These are phyloP conservation scores for Casuarina equisetifolia DNA, from an alignment of 306 rosid genomes.

Conservation along the genomic window DNA sequence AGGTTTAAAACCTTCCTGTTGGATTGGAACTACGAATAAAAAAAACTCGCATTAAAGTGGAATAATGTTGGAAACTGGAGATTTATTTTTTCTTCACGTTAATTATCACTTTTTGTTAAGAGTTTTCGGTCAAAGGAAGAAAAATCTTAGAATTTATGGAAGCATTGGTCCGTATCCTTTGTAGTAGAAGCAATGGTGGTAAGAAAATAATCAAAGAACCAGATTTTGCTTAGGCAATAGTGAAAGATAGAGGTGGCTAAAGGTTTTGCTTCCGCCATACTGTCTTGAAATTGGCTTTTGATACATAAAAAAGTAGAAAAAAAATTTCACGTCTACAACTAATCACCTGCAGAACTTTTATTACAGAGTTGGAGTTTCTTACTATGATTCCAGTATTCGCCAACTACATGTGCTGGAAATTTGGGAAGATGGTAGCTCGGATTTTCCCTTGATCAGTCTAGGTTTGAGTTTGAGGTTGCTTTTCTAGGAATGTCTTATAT, in stretches of 20 bases:
- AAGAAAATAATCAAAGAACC: background rate
- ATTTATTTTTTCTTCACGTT: background rate
- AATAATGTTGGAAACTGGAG: background rate
- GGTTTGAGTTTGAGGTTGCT: constrained; percentile 50
- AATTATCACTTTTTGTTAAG: background rate
- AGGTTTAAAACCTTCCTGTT: background rate
- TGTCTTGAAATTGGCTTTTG: background rate
- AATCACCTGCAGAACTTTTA: constrained; percentile 22
- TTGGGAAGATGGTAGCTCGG: constrained; percentile 88
- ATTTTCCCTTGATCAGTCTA: constrained; percentile 79
- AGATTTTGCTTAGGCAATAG: constrained; percentile 7
- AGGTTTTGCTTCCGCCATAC: constrained; percentile 15
- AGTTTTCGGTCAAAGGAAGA: background rate
- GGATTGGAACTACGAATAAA: background rate
- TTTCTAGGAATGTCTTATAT: constrained; percentile 26
- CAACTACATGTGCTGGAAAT: constrained; percentile 87
- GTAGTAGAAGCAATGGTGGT: constrained; percentile 16
- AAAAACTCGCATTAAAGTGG: background rate
- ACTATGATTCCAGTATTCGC: constrained; percentile 83
- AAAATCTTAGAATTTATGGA: background rate
- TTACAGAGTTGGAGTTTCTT: constrained; percentile 87
- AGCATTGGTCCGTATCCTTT: background rate
- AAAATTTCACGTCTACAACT: constrained; percentile 2
- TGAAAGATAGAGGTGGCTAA: constrained; percentile 15
- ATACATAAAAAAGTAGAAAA: background rate